Percentiles rank a stretch among this genome's conserved stretches.
These are phyloP conservation scores for Nothophytophthora sp. DNA, from an alignment of 352 stramenopile genomes.

Conservation along the genomic window DNA sequence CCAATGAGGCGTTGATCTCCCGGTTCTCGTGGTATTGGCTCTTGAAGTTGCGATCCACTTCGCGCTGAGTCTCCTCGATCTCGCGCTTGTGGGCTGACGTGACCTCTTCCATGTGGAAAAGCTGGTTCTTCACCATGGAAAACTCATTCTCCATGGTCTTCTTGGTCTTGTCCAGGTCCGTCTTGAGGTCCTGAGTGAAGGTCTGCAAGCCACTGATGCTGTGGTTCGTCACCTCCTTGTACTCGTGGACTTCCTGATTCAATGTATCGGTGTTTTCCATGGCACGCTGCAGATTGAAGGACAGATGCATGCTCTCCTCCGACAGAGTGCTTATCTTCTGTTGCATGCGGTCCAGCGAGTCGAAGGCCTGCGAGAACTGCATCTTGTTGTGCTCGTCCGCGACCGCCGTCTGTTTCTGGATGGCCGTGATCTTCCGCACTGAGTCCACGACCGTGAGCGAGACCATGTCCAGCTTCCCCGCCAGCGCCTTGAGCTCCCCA, in stretches of 20 bases:
- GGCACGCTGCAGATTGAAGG: conserved; percentile 64
- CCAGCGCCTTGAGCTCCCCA: conserved; percentile 52
- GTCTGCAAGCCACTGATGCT: conserved; percentile 42
- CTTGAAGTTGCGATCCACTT: conserved; percentile 58
- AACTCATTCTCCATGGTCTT: conserved; percentile 69
- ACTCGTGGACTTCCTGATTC: conserved; percentile 46
- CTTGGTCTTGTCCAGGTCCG: conserved; percentile 49
- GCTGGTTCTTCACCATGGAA: conserved; percentile 62
- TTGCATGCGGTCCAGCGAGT: conserved; percentile 65
- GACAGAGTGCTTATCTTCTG: conserved; percentile 68
- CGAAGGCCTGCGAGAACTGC: conserved; percentile 66
- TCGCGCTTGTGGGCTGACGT: conserved; percentile 58
- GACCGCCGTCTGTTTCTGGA: conserved; percentile 56
- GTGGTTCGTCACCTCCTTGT: conserved; percentile 41
- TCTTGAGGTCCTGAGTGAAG: conserved; percentile 36
- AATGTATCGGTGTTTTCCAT: conserved; percentile 54
- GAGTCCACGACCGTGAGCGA: conserved; percentile 50
- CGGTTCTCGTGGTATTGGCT: conserved; percentile 63
- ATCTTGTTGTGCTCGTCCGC: conserved; percentile 58
- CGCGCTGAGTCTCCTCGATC: conserved; percentile 57
- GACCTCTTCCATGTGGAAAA: conserved; percentile 76
- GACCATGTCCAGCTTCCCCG: conserved; percentile 54
- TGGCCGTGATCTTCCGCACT: conserved; percentile 54
- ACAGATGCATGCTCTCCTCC: conserved; percentile 70
- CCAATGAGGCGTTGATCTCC: conserved; percentile 36